These are phyloP conservation scores for Bassia scoparia DNA, from an alignment of 148 eudicot genomes.

Conservation along the genomic window DNA sequence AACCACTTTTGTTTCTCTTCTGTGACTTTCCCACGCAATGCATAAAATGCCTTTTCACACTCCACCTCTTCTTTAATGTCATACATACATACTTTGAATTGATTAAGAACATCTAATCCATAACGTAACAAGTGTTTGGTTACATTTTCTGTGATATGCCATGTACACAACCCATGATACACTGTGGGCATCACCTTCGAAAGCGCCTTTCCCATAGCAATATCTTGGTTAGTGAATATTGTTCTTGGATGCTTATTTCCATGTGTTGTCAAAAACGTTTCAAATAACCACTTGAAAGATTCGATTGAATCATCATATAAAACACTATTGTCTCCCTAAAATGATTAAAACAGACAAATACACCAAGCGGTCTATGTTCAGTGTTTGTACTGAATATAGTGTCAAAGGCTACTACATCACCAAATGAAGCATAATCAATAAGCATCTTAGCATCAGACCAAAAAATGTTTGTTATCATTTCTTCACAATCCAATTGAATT, in stretches of 20 bases:
- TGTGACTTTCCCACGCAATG: background rate
- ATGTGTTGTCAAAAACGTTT: background rate
- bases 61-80: background rate
- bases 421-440: no score
- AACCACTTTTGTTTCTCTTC: background rate
- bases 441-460: no score
- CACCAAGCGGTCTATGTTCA: no score
- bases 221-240: slow-evolving; percentile 12
- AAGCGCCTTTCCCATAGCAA: slow-evolving; percentile 2
- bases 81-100: background rate
- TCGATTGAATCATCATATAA: background rate
- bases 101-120: background rate
- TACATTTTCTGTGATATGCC: slow-evolving; percentile 2
- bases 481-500: no score
- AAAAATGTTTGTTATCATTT: no score
- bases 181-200: background rate
- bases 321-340: no score
- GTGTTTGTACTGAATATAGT: no score
- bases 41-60: background rate
- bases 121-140: background rate
- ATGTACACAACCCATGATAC: background rate
- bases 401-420: no score
- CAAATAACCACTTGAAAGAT: slow-evolving; percentile 2
- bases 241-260: slow-evolving; percentile 4
- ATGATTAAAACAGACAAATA: no score